These are phyloP conservation scores for Penicillium odoratum DNA, from an alignment of 495 filamentous ascomycete genomes.

Conservation along the genomic window DNA sequence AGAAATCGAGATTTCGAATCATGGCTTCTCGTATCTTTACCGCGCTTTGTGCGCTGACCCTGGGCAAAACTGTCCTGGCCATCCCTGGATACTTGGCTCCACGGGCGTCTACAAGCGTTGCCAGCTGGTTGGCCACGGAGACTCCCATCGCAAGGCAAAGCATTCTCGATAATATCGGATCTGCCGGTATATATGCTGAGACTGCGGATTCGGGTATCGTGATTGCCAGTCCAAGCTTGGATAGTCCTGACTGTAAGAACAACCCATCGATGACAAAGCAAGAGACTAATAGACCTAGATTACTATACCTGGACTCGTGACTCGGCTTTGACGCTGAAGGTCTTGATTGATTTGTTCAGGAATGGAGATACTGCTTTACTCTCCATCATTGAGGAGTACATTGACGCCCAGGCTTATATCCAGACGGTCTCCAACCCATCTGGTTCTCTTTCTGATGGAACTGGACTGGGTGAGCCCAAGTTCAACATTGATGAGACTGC, in stretches of 20 bases:
- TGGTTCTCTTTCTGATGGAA: constrained; percentile 46
- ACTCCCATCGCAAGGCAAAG: constrained; percentile 48
- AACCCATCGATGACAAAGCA: background rate
- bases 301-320: constrained; percentile 74
- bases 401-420: constrained; percentile 57
- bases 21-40: constrained; percentile 27
- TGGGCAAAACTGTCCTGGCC: constrained; percentile 25
- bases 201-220: constrained; percentile 55
- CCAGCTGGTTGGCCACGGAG: constrained; percentile 56
- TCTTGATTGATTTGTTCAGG: constrained; percentile 58
- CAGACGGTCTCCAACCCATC: constrained; percentile 53
- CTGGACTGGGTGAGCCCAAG: constrained; percentile 62
- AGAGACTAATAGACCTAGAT: constrained; percentile 18
- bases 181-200: constrained; percentile 46
- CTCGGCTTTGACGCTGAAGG: constrained; percentile 62
- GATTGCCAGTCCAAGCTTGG: constrained; percentile 57
- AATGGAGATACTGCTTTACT: constrained; percentile 55
- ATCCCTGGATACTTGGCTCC: background rate
- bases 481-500: constrained; percentile 54
- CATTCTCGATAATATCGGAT: constrained; percentile 62
- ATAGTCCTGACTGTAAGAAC: background rate
- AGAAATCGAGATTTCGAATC: constrained; percentile 1
- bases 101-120: constrained; percentile 19
- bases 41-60: constrained; percentile 28
- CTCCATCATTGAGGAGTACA: constrained; percentile 55